Percentiles rank a stretch among this genome's conserved stretches.
Evolutionary conservation across 176 grass and related monocot species (phyloP).

Genomic region (Bolboschoenus planiculmis): DNA sequence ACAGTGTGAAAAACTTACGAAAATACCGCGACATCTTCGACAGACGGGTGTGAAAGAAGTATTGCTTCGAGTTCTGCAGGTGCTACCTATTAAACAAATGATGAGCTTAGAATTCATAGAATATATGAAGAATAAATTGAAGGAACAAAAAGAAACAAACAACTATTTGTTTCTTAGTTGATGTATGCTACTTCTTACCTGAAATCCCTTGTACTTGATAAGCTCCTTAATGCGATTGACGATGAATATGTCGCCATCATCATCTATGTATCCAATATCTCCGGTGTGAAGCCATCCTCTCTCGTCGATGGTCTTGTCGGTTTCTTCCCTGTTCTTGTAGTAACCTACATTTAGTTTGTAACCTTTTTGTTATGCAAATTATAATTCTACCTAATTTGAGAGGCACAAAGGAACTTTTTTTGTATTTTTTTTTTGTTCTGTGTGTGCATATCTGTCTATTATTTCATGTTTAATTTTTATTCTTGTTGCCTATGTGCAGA

Average conservation of each 20-base stretch:
- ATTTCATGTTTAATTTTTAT: not conserved
- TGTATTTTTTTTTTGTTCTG: not conserved
- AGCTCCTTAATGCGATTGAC: conserved; percentile 83
- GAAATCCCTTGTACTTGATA: conserved; percentile 96
- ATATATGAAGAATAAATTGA: not conserved
- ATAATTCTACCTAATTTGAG: not conserved
- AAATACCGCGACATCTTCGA: conserved; percentile 74
- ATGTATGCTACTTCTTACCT: conserved; percentile 24
- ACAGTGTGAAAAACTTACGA: conserved; percentile 27
- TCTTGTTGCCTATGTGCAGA: not conserved
- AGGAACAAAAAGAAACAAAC: not conserved
- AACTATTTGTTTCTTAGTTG: not conserved
- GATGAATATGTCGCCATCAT: conserved; percentile 81
- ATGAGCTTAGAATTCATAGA: not conserved
- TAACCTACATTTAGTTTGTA: conserved; percentile 34
- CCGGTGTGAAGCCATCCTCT: conserved; percentile 83
- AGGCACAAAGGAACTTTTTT: not conserved
- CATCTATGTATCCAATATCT: conserved; percentile 86
- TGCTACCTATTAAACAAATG: conserved; percentile 37
- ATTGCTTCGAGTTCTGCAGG: conserved; percentile 85
- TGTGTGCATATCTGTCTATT: not conserved
- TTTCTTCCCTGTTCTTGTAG: conserved; percentile 70
- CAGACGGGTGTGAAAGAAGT: conserved; percentile 59
- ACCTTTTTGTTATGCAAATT: not conserved
- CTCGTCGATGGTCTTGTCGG: conserved; percentile 54